Base-by-base conservation (phyloP, 2,329 filamentous ascomycete species). In the Hymenoscyphus fraxineus region DNA sequence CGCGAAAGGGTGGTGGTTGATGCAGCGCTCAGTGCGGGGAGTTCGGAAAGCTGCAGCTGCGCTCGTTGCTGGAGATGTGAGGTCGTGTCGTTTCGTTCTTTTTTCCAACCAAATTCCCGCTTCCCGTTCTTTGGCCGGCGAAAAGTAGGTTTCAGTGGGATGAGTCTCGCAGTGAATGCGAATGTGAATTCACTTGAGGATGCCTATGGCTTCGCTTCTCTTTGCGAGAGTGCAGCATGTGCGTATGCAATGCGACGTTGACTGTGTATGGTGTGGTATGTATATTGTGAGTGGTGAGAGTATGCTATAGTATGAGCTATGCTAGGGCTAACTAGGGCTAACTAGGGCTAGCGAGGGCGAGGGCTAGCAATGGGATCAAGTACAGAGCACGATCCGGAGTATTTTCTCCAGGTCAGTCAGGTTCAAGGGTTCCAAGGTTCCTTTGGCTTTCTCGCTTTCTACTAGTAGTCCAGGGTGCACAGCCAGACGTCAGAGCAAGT, bases 1-100 rank as follows among this genome's bases (percentile, higher is more conserved):
- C 40, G 58, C 64, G 58, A 68, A 72, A 71, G 65, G 67, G 57
- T 68, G 67, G 67, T 64, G 51, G 62, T 19, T 57, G 51, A 47
- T n/a, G 66, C 64, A 65, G 66, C 57, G 61, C 64, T 67, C 68
- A 70, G 71, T 71, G 70, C 69, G 69, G 68, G 65, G 58, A 62
- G 69, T 72, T 70, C 72, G 71, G 72, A 59, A 73, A 68, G 66
- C 65, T 72, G 71, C 71, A 73, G 67, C 55, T 64, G 59, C 60
- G 65, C 58, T 69, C 60, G 63, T 66, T 67, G 66, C 67, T 67
- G 47, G 19, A 9, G 47, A 54, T 67, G 67, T 67, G 54, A 61
- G 61, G 54, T 40, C 40, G 67, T 68, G 35, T 35, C 9, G 6
- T 35, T 69, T 68, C 64, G 67, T 58, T 56, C 58, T 54, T 27